phyloP scores from a whole-genome alignment of 805 yeast genomes.

The Hanseniaspora thailandica region DNA sequence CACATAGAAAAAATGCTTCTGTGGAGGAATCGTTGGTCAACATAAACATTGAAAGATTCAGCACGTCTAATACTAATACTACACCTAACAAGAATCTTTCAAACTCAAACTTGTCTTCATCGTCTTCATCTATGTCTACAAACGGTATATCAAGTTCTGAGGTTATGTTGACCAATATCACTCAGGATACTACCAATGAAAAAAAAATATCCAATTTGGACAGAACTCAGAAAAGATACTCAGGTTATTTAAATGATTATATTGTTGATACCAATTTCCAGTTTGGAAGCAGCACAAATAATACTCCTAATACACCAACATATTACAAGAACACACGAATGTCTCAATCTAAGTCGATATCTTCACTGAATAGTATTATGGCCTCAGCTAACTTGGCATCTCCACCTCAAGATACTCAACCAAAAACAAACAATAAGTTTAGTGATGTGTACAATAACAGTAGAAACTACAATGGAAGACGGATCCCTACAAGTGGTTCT shows the following conservation, averaged over 20 bases:
- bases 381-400: slow-evolving; percentile 1
- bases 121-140: background rate
- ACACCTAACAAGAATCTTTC: background rate
- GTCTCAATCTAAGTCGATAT: slow-evolving; percentile 10
- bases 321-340: slow-evolving; percentile 1
- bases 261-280: slow-evolving; percentile 1
- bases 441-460: background rate
- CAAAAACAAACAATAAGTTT: background rate
- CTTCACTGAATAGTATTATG: slow-evolving; percentile 10
- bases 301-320: background rate
- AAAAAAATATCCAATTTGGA: background rate
- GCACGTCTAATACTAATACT: background rate
- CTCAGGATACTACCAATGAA: slow-evolving; percentile 2
- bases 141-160: background rate
- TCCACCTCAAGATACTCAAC: background rate
- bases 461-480: background rate
- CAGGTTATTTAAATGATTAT: slow-evolving; percentile 14
- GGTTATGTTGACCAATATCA: slow-evolving; percentile 6
- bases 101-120: background rate
- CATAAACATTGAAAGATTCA: slow-evolving; percentile 11
- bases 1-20: slow-evolving; percentile 12
- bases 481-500: background rate
- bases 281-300: background rate
- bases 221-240: slow-evolving; percentile 11
- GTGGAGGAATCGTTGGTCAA: slow-evolving; percentile 13